Evolutionary conservation across 306 rosid species (phyloP), one percentile per base, ranked within the genome.

Genomic region (Cucumis hystrix): DNA sequence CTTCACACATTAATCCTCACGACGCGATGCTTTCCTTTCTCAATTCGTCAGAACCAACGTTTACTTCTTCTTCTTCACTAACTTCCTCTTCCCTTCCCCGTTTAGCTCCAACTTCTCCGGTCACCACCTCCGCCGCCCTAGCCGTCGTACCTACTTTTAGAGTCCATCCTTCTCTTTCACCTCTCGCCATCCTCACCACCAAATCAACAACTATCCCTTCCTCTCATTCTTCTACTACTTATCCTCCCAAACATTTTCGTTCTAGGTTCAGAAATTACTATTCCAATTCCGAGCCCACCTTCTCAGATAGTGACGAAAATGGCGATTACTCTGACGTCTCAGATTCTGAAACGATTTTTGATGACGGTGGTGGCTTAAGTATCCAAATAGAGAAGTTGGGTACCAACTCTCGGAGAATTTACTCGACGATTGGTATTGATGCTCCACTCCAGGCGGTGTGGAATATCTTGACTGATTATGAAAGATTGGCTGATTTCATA

Each of bases 381-480:
- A 79, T 90, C 78, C 89, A 83, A 70, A 86, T 92, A 8, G 81
- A 72, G 81, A 92, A 81, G 61, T 77, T 89, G 37, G 92, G 83
- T 49, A 80, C 57, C 30, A 94, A 89, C 77, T 75, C 91, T 10
- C 89, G 95, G 57, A 87, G 96, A 84, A 90, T 94, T 47, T 79
- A 78, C 72, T 86, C 97, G 6, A 83, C 75, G 14, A 91, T 94
- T 64, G 67, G 79, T 20, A 76, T 95, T 13, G 81, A 86, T 4
- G 88, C 95, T 8, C 81, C 95, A 10, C 91, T 95, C 43, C 52
- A 77, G 62, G 14, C 87, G 6, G 75, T 92, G 74, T 95, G 97
- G 97, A 83, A 33, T 65, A 79, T 90, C 20, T 83, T 95, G 81
- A 95, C 98, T 0, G 96, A 95, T 85, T 95, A 95, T 67, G 98